Evolutionary conservation across 352 stramenopile genomes (phyloP), one percentile per base, ranked within the genome.

Genomic region (Stramenopiles sp.): DNA sequence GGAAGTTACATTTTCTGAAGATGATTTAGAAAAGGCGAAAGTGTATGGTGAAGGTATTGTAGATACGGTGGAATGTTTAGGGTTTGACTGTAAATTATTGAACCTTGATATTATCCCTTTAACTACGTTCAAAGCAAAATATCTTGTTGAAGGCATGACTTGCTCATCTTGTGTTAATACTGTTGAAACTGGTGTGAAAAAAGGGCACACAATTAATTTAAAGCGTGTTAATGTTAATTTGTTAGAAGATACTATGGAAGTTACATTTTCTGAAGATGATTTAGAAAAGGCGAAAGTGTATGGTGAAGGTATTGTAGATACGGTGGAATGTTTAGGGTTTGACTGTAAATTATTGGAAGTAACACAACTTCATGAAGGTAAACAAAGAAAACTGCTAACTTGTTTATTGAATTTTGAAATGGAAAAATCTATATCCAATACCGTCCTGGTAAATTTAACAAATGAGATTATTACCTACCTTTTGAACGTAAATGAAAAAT

Each of bases 131-230:
- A 65, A 81, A 82, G 30, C 81, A 83, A 77, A 89, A 85, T 78
- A 77, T 85, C 65, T 90, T 84, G 74, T 74, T 88, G 6, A 84
- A 91, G 78, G 83, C 90, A 90, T 92, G 85, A 89, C 80, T 74
- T 86, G 84, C 43, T 84, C 86, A 1, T 85, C 85, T 1, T 90
- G 88, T 78, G 85, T 90, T 30, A 80, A 79, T 74, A 89, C 89
- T 82, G 85, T 94, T 32, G 88, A 94, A 81, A 78, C 79, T 53
- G 85, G 85, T 0, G 85, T 94, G 38, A 4, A 53, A 53, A 53
- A 53, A 4, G 13, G 13, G 4, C 38, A 53, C 13, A 13, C 38
- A 13, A 4, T 13, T 53, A 53, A 53, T 53, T 13, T 53, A 53
- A 13, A 13, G 13, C 38, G 38, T 13, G 38, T 53, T 4, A 13